Base-by-base conservation (phyloP, 75 land plant species). In the Larix kaempferi region DNA sequence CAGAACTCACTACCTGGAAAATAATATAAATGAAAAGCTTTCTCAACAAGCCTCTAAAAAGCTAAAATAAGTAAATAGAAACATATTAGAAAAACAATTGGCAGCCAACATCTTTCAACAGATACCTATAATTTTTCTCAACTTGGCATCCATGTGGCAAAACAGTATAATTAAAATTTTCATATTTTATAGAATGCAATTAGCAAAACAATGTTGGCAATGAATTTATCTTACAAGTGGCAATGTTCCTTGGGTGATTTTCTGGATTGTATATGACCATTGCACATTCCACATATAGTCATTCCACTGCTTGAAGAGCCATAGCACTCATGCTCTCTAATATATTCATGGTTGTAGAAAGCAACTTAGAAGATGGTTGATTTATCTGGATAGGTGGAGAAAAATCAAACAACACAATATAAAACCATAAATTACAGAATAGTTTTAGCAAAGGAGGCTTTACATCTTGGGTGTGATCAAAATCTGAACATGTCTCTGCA, bases 401-500 rank as follows among this genome's bases (percentile, higher is more conserved):
- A 63, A 96, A 83, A 6, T 96, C 99, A 84, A 89, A 96, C 12
- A 93, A 84, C 77, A 87, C 99, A 87, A 96, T 81, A 63, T n/a
- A n/a, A 80, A 96, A 96, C 99, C 99, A 96, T 56, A 96, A 72
- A 78, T 96, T 96, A 52, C 96, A 89, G 63, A 93, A 96, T 74
- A 93, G 79, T 75, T 96, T 96, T 69, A 93, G 77, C 35, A 92
- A 76, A 54, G 96, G 90, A 58, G 92, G 89, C 60, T 93, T 92
- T 13, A 93, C 89, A 82, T 83, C 84, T 52, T 79, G 76, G 26
- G 84, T 71, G 54, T 94, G 88, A 83, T 93, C 88, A 82, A 93
- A 87, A 82, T 96, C 96, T 56, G 92, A 88, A 71, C 99, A 96
- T 79, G 93, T 96, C 84, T 93, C 94, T 37, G 96, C 99, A 78